Conservation (phyloP, 2,329 filamentous ascomycete genomes). For the Setomelanomma holmii region DNA sequence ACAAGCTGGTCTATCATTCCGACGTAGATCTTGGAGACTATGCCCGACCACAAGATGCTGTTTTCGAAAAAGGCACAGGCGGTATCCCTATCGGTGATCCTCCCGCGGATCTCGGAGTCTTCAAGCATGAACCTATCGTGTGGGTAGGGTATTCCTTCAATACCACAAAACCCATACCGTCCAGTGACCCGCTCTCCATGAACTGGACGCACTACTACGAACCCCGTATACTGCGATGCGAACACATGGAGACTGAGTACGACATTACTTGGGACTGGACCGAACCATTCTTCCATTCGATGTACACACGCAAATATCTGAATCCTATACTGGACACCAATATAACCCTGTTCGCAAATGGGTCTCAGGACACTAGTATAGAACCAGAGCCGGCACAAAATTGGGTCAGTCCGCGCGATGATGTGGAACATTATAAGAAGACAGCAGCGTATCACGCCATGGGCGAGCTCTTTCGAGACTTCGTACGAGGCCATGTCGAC, state of each 20-base stretch:
- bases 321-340: conserved; percentile 41
- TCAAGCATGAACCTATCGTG: conserved; percentile 44
- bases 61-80: conserved; percentile 28
- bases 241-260: conserved; percentile 45
- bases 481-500: conserved; percentile 40
- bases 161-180: conserved; percentile 26
- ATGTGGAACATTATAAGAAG: conserved; percentile 41
- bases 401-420: conserved; percentile 29
- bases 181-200: conserved; percentile 25
- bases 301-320: conserved; percentile 29
- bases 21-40: conserved; percentile 41
- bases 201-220: conserved; percentile 42
- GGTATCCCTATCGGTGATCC: conserved; percentile 36
- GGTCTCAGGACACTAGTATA: conserved; percentile 45
- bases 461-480: conserved; percentile 39
- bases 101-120: conserved; percentile 33
- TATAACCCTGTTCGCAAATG: conserved; percentile 41
- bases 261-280: conserved; percentile 41
- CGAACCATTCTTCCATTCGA: conserved; percentile 35
- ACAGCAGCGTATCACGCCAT: conserved; percentile 44
- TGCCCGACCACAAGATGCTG: conserved; percentile 29
- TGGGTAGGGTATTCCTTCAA: conserved; percentile 46
- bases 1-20: conserved; percentile 37
- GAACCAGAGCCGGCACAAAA: conserved; percentile 33
- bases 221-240: conserved; percentile 40